phyloP scores from a whole-genome alignment of 2,329 filamentous ascomycete species.

The Aspergillus melleus region DNA sequence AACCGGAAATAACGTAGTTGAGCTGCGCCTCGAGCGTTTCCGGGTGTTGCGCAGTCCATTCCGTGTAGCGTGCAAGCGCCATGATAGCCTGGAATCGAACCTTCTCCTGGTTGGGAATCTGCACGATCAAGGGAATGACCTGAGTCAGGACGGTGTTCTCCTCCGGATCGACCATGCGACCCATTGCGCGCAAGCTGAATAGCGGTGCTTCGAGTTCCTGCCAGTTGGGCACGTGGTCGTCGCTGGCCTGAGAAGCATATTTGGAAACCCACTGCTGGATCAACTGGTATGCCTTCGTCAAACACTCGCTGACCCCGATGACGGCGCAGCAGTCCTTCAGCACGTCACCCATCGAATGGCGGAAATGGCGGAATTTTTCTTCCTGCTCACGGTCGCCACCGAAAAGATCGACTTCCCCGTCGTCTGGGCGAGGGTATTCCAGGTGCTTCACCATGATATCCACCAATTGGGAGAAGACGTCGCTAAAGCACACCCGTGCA shows the following conservation, averaged over 20 bases:
- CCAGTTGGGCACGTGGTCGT: constrained; percentile 83
- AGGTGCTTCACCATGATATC: constrained; percentile 91
- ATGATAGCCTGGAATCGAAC: constrained; percentile 98
- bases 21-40: constrained; percentile 91
- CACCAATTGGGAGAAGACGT: constrained; percentile 84
- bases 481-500: constrained; percentile 72
- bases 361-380: constrained; percentile 94
- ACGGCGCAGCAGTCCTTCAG: constrained; percentile 97
- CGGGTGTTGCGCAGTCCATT: constrained; percentile 94
- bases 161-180: constrained; percentile 88
- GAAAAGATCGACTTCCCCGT: constrained; percentile 80
- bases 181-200: constrained; percentile 94
- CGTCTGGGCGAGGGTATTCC: constrained; percentile 77
- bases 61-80: constrained; percentile 93
- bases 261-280: constrained; percentile 87
- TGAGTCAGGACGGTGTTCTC: constrained; percentile 85
- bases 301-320: constrained; percentile 86
- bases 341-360: constrained; percentile 96
- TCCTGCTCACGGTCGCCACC: constrained; percentile 94
- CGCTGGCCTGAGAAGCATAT: constrained; percentile 73
- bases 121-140: constrained; percentile 88
- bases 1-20: constrained; percentile 92
- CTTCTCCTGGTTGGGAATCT: constrained; percentile 95
- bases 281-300: constrained; percentile 81
- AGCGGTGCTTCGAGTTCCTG: constrained; percentile 93